Conservation (phyloP, 2,329 filamentous ascomycete species). For the Beauveria rudraprayagi region DNA sequence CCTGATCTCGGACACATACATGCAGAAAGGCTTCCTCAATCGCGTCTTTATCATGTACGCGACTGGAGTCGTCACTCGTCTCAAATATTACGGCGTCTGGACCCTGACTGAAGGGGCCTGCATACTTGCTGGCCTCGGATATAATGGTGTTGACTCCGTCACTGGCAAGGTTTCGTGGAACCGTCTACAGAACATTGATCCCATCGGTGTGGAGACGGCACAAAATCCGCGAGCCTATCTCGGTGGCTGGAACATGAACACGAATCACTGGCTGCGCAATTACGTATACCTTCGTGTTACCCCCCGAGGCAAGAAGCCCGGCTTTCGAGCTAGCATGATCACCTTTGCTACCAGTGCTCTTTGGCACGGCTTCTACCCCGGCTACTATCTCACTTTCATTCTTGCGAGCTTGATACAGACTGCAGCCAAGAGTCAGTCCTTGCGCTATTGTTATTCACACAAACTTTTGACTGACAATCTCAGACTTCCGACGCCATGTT, state of each 20-base stretch:
- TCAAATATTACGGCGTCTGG: conserved; percentile 98
- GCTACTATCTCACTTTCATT: conserved; percentile 88
- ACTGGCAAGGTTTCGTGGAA: conserved; percentile 84
- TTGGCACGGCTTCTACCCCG: conserved; percentile 97
- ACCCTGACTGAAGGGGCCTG: conserved; percentile 86
- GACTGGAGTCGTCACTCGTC: conserved; percentile 70
- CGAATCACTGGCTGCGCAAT: conserved; percentile 91
- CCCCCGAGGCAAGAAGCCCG: conserved; percentile 89
- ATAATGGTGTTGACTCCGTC: conserved; percentile 80
- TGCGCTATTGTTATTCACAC: neutral
- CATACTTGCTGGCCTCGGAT: conserved; percentile 87
- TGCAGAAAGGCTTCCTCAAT: conserved; percentile 58
- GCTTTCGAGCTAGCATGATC: conserved; percentile 86
- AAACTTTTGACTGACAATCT: conserved; percentile 1
- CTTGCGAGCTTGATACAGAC: conserved; percentile 89
- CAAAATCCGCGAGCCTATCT: conserved; percentile 92
- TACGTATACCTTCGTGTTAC: conserved; percentile 95
- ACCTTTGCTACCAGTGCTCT: conserved; percentile 92
- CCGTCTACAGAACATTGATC: conserved; percentile 80
- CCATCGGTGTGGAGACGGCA: conserved; percentile 76
- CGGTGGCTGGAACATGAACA: conserved; percentile 97
- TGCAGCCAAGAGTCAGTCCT: conserved; percentile 75
- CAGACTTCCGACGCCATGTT: conserved; percentile 81
- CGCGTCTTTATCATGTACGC: conserved; percentile 77
- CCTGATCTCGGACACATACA: conserved; percentile 58